Evolutionary conservation across 805 yeast species (phyloP).

Genomic region (Vanderwaltozyma yarrowii): DNA sequence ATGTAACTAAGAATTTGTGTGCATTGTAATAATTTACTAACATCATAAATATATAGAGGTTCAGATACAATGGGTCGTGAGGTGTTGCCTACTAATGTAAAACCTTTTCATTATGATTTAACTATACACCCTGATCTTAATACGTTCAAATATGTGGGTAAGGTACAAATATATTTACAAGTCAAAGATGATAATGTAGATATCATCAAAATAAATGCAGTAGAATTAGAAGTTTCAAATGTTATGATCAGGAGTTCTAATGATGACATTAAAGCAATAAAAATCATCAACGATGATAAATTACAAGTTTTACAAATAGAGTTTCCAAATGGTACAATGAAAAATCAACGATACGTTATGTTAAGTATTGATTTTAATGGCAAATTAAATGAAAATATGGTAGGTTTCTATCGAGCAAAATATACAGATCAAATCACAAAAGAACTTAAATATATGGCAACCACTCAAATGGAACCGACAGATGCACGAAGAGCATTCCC

Average conservation of each 20-base stretch:
- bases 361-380: constrained; percentile 38
- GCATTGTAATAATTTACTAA: no score
- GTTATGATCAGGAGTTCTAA: constrained; percentile 27
- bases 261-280: constrained; percentile 30
- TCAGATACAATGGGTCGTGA: constrained; percentile 21
- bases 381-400: constrained; percentile 64
- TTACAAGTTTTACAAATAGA: constrained; percentile 55
- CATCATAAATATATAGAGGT: not conserved
- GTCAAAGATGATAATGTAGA: constrained; percentile 38
- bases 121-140: constrained; percentile 53
- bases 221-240: constrained; percentile 52
- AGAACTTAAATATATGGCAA: constrained; percentile 58
- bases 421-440: constrained; percentile 50
- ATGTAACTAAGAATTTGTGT: no score
- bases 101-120: constrained; percentile 65
- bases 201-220: constrained; percentile 44
- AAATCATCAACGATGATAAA: constrained; percentile 37
- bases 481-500: constrained; percentile 86
- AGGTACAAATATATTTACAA: constrained; percentile 41
- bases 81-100: constrained; percentile 50
- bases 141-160: constrained; percentile 50
- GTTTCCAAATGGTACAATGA: constrained; percentile 36
- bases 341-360: constrained; percentile 18
- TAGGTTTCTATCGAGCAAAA: constrained; percentile 67
- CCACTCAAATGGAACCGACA: constrained; percentile 81